phyloP scores from a whole-genome alignment of 2,329 filamentous ascomycete species.

The Helminthosporium solani region DNA sequence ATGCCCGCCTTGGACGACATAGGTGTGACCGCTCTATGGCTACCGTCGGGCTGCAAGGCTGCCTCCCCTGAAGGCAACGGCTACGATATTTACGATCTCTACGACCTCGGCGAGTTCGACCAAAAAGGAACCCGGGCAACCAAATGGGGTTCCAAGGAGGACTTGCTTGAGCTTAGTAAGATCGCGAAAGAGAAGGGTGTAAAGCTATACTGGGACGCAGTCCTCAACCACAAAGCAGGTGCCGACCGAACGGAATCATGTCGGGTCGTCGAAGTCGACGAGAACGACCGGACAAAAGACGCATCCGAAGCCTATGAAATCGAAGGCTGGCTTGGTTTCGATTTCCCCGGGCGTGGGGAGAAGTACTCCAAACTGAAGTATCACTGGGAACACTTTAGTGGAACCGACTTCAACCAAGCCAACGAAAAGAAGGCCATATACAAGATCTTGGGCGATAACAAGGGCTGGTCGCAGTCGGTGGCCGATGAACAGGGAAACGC shows the following conservation, averaged over 20 bases:
- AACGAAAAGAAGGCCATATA: slow-evolving; percentile 62
- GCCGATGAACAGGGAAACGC: slow-evolving; percentile 65
- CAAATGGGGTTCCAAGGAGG: slow-evolving; percentile 68
- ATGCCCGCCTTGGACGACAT: slow-evolving; percentile 58
- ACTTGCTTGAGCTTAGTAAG: slow-evolving; percentile 56
- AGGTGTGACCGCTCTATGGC: slow-evolving; percentile 60
- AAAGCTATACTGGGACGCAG: slow-evolving; percentile 67
- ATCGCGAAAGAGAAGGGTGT: slow-evolving; percentile 56
- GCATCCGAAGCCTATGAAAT: slow-evolving; percentile 61
- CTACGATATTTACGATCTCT: slow-evolving; percentile 64
- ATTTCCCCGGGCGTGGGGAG: slow-evolving; percentile 62
- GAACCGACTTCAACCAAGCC: slow-evolving; percentile 64
- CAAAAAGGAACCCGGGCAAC: slow-evolving; percentile 64
- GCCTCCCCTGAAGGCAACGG: slow-evolving; percentile 63
- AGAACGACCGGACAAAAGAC: slow-evolving; percentile 57
- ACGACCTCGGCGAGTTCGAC: slow-evolving; percentile 70
- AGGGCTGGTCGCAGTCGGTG: slow-evolving; percentile 64
- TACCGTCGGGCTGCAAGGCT: slow-evolving; percentile 71
- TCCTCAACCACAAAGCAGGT: slow-evolving; percentile 71
- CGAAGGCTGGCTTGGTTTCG: slow-evolving; percentile 67
- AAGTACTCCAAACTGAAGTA: slow-evolving; percentile 64
- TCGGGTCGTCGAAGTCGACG: slow-evolving; percentile 63
- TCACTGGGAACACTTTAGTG: slow-evolving; percentile 66
- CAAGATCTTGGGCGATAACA: slow-evolving; percentile 63
- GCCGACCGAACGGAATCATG: slow-evolving; percentile 66